Percentiles rank a stretch among this genome's conserved stretches.
These are phyloP conservation scores for Vitis hybrid DNA, from an alignment of 177 flowering plant genomes.

Conservation along the genomic window DNA sequence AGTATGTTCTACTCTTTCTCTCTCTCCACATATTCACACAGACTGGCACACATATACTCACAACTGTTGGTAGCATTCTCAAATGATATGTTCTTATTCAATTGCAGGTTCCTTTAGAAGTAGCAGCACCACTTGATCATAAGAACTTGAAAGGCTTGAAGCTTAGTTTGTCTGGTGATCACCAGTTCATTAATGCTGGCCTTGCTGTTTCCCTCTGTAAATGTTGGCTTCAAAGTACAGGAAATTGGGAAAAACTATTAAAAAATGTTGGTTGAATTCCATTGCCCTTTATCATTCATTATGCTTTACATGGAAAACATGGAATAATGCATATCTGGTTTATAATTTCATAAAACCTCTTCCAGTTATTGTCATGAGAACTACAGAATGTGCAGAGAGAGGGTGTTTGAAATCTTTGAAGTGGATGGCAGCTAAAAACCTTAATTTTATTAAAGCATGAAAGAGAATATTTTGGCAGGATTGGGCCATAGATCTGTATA, in stretches of 20 bases:
- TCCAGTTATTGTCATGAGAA: neutral
- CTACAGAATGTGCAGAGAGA: neutral
- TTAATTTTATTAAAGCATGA: too few relatives aligned
- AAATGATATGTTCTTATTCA: constrained; percentile 14
- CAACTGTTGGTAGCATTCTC: neutral
- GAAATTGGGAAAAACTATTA: constrained; percentile 52
- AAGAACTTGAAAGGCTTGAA: constrained; percentile 41
- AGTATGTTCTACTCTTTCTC: too few relatives aligned
- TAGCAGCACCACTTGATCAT: constrained; percentile 55
- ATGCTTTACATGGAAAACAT: neutral
- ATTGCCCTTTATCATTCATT: neutral
- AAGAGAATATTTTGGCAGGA: too few relatives aligned
- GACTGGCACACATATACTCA: too few relatives aligned
- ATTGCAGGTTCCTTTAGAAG: constrained; percentile 68
- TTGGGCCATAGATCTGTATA: too few relatives aligned
- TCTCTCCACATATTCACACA: too few relatives aligned
- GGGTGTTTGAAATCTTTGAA: too few relatives aligned
- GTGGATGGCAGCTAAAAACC: too few relatives aligned
- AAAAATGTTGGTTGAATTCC: constrained; percentile 42
- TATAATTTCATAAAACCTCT: neutral
- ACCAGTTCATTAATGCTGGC: constrained; percentile 78
- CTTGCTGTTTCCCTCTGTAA: constrained; percentile 82
- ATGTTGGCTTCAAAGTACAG: constrained; percentile 76
- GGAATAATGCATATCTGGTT: neutral
- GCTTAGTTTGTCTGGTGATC: constrained; percentile 88